Evolutionary conservation across 306 rosid species (phyloP), one percentile per base, ranked within the genome.

Genomic region (Betula pendula): DNA sequence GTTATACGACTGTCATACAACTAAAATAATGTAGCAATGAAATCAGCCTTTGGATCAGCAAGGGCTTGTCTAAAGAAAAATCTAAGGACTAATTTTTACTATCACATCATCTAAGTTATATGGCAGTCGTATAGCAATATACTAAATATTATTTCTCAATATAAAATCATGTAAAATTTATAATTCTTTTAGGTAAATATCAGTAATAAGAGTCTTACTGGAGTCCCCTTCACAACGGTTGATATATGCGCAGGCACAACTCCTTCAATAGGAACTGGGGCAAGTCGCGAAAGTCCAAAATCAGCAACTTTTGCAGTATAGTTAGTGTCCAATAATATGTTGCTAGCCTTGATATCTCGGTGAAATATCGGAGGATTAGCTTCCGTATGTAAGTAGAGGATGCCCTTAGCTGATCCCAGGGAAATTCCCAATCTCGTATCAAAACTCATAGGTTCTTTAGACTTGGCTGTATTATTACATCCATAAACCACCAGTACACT

Each of bases 351-450:
- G 67, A 96, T 87, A 76, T 96, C 99, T 70, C 99, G 85, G 80
- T 96, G 99, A 77, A 93, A 96, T 86, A 96, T 87, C 2, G 99
- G 99, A 85, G 99, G 99, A 87, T 96, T 88, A 17, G 98, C 99
- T 90, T 93, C 99, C 0, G 92, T 85, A 73, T 96, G 99, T 12
- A 96, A 93, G 83, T 96, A 96, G 49, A 83, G 81, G 71, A 96
- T 91, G 58, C 99, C 99, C 86, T 89, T 96, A 44, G 98, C 92
- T 62, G 97, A 85, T 31, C 87, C 99, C 80, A 90, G 73, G 5
- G 99, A 94, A 11, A 91, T 85, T 84, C 82, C 88, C 83, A 93
- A 81, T 87, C 99, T 91, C 86, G 74, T 77, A 60, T 85, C 80
- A 70, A 93, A 96, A 79, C 88, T 88, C 53, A 81, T 77, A 27